These are phyloP conservation scores for Cystoderma amianthinum DNA, from an alignment of 768 basidiomycete species.

Conservation along the genomic window DNA sequence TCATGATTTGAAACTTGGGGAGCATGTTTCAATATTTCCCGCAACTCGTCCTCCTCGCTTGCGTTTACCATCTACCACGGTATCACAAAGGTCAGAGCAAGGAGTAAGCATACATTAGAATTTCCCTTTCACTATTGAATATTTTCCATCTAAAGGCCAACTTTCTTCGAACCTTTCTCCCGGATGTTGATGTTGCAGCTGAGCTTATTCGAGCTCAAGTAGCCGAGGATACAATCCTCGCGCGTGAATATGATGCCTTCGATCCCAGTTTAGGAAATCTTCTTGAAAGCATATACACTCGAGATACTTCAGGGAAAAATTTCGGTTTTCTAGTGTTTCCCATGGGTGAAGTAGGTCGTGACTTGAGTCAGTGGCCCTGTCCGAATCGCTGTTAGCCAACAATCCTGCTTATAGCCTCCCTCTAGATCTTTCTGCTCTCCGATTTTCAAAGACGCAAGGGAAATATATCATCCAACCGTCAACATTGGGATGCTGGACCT, in stretches of 20 bases:
- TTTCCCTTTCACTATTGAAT: not conserved
- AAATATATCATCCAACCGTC: too few relatives aligned
- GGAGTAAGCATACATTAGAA: conserved; percentile 36
- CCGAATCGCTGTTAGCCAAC: too few relatives aligned
- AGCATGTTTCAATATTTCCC: conserved; percentile 46
- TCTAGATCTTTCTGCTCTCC: too few relatives aligned
- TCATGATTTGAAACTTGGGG: conserved; percentile 15
- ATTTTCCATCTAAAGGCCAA: conserved; percentile 40
- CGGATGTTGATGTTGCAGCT: conserved; percentile 69
- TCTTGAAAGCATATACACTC: conserved; percentile 32
- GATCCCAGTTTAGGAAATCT: conserved; percentile 54
- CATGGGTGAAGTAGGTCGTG: conserved; percentile 48
- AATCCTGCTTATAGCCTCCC: too few relatives aligned
- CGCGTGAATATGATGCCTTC: conserved; percentile 30
- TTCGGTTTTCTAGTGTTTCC: conserved; percentile 46
- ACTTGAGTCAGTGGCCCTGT: conserved; percentile 60
- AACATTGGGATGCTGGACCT: conserved; percentile 28
- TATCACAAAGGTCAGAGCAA: conserved; percentile 54
- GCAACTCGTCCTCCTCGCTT: conserved; percentile 37
- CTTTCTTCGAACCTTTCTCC: conserved; percentile 63
- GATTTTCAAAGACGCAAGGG: too few relatives aligned
- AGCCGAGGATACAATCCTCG: conserved; percentile 31
- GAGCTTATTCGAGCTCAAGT: conserved; percentile 58
- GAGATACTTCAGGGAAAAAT: conserved; percentile 11
- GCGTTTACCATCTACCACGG: conserved; percentile 19